Evolutionary conservation across 2,329 filamentous ascomycete species (phyloP).

Genomic region (Epichloe sp.): DNA sequence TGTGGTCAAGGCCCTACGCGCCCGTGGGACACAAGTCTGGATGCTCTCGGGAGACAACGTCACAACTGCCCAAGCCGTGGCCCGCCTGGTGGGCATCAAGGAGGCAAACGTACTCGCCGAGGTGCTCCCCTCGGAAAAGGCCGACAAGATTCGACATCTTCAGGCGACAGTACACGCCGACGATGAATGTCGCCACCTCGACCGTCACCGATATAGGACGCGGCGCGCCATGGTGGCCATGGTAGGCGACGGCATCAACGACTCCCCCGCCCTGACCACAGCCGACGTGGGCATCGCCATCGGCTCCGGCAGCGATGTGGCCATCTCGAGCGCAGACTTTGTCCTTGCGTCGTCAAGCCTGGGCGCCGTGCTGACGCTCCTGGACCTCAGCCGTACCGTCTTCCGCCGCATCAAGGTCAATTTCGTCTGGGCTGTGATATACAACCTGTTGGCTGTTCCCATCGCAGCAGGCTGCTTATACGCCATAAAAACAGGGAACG

Average conservation of each 20-base stretch:
- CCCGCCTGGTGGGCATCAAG: constrained; percentile 60
- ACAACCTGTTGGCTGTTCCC: constrained; percentile 67
- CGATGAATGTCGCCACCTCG: constrained; percentile 9
- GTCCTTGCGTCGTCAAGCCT: constrained; percentile 66
- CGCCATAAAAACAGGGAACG: constrained; percentile 31
- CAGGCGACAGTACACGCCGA: constrained; percentile 36
- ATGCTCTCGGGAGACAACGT: constrained; percentile 89
- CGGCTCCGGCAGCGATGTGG: constrained; percentile 71
- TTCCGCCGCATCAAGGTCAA: constrained; percentile 73
- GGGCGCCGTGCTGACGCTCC: constrained; percentile 55
- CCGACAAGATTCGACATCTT: constrained; percentile 52
- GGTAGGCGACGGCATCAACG: constrained; percentile 84
- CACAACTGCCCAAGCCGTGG: constrained; percentile 74
- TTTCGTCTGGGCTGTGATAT: constrained; percentile 73
- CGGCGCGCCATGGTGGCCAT: constrained; percentile 54
- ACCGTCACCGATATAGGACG: constrained; percentile 11
- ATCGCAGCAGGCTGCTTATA: constrained; percentile 73
- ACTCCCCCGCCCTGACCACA: constrained; percentile 66
- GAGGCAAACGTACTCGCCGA: constrained; percentile 67
- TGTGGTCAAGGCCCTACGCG: constrained; percentile 52
- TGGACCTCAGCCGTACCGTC: constrained; percentile 57
- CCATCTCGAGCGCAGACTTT: constrained; percentile 69
- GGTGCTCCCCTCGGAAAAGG: constrained; percentile 75
- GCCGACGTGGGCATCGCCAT: constrained; percentile 79
- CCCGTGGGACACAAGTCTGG: constrained; percentile 61